These are phyloP conservation scores for Aureobasidium sp. DNA, from an alignment of 2,329 filamentous ascomycete species.

Conservation along the genomic window DNA sequence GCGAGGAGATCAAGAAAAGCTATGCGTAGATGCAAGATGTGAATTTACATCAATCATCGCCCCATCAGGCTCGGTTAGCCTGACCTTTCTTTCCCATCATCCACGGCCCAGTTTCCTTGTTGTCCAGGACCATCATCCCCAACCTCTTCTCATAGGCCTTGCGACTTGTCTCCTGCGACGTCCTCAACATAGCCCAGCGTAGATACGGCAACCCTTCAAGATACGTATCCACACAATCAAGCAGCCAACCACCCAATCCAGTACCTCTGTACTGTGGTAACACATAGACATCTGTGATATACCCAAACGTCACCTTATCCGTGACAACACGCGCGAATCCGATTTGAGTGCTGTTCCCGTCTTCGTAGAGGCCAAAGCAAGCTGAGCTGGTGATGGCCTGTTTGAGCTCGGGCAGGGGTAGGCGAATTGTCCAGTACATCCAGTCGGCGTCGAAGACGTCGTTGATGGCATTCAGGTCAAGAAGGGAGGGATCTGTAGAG, in stretches of 20 bases:
- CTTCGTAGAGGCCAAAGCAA: background rate
- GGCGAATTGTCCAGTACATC: constrained; percentile 11
- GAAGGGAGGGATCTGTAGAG: background rate
- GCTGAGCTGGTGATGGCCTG: background rate
- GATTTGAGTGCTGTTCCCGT: background rate
- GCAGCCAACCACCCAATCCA: background rate
- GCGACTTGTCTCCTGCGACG: background rate
- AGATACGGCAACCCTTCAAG: background rate
- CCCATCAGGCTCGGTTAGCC: background rate
- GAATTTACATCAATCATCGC: background rate
- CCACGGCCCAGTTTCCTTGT: background rate
- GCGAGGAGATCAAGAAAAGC: constrained; percentile 26
- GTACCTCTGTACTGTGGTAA: background rate
- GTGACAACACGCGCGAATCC: background rate
- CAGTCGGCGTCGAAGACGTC: background rate
- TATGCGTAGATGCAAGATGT: background rate
- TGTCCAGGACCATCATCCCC: background rate
- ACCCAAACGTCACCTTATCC: background rate
- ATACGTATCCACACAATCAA: constrained; percentile 24
- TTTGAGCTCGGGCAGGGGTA: background rate
- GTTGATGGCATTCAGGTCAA: background rate
- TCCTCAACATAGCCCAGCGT: constrained; percentile 24
- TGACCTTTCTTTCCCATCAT: background rate
- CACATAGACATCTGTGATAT: constrained; percentile 21
- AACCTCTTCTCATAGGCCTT: background rate